phyloP scores from a whole-genome alignment of 2,329 filamentous ascomycete species.

The Colletotrichum sp. region DNA sequence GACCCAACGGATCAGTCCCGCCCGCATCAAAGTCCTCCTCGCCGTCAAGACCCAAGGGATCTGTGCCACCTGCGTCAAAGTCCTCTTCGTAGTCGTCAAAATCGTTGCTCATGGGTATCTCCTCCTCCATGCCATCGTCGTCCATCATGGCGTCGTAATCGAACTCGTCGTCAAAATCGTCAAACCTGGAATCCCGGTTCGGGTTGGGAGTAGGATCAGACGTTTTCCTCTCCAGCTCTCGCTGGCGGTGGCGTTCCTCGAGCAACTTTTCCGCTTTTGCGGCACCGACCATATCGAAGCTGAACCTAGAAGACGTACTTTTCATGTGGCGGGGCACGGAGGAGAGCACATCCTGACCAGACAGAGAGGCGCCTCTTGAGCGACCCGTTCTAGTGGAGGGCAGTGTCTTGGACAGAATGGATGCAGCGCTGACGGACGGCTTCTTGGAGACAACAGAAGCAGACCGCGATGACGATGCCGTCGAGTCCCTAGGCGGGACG shows the following conservation, averaged over 20 bases:
- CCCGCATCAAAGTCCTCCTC: background rate
- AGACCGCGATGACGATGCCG: slow-evolving; percentile 30
- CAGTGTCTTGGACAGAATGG: slow-evolving; percentile 27
- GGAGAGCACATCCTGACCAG: slow-evolving; percentile 49
- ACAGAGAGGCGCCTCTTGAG: slow-evolving; percentile 59
- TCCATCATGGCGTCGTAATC: slow-evolving; percentile 70
- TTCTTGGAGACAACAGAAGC: slow-evolving; percentile 37
- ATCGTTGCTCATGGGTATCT: slow-evolving; percentile 65
- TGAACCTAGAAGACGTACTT: slow-evolving; percentile 80
- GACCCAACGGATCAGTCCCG: background rate
- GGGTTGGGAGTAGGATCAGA: slow-evolving; percentile 37
- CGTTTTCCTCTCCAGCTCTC: slow-evolving; percentile 65
- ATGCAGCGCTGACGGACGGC: slow-evolving; percentile 28
- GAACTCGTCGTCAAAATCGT: slow-evolving; percentile 69
- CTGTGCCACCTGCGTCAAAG: slow-evolving; percentile 12
- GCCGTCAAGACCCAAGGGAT: slow-evolving; percentile 26
- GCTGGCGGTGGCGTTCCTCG: slow-evolving; percentile 75
- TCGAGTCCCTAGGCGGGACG: slow-evolving; percentile 44
- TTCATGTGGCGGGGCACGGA: slow-evolving; percentile 69
- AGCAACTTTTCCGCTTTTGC: slow-evolving; percentile 72
- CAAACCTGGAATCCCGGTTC: slow-evolving; percentile 57
- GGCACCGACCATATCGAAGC: slow-evolving; percentile 78
- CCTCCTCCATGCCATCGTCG: slow-evolving; percentile 69
- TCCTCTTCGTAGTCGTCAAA: slow-evolving; percentile 42
- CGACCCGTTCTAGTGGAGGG: slow-evolving; percentile 43